Evolutionary conservation across 257 asterid genomes (phyloP).

Genomic region (Nicotiana benthamiana): DNA sequence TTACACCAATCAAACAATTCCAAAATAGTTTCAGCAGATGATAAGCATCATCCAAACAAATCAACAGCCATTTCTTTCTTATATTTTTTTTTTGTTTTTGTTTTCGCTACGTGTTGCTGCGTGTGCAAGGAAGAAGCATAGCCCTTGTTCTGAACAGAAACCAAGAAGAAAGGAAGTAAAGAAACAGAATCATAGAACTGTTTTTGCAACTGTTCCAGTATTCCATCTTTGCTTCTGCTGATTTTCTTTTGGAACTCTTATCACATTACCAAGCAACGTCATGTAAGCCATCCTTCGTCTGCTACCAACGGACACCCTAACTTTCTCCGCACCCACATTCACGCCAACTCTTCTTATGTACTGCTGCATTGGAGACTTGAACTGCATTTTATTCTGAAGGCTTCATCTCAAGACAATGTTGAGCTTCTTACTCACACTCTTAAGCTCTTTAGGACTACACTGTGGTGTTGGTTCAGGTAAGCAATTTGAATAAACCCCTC

Average conservation of each 20-base stretch:
- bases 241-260: slow-evolving; percentile 50
- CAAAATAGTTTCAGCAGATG: not conserved
- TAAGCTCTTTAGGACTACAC: slow-evolving; percentile 58
- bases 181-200: slow-evolving; percentile 31
- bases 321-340: slow-evolving; percentile 80
- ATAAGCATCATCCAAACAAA: not conserved
- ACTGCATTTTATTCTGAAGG: slow-evolving; percentile 55
- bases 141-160: not conserved
- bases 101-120: not conserved
- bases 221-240: slow-evolving; percentile 77
- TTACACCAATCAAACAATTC: not conserved
- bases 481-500: slow-evolving; percentile 24
- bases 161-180: not conserved
- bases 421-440: slow-evolving; percentile 41
- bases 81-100: not conserved
- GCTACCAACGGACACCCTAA: slow-evolving; percentile 79
- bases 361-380: slow-evolving; percentile 65
- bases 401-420: slow-evolving; percentile 50
- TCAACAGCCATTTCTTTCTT: not conserved
- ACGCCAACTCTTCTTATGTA: slow-evolving; percentile 54
- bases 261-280: slow-evolving; percentile 46
- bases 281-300: slow-evolving; percentile 65
- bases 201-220: slow-evolving; percentile 51
- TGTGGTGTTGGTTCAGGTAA: slow-evolving; percentile 39
- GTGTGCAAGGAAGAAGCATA: not conserved